phyloP scores from a whole-genome alignment of 768 basidiomycete species.

The Termitomyces titanicus region DNA sequence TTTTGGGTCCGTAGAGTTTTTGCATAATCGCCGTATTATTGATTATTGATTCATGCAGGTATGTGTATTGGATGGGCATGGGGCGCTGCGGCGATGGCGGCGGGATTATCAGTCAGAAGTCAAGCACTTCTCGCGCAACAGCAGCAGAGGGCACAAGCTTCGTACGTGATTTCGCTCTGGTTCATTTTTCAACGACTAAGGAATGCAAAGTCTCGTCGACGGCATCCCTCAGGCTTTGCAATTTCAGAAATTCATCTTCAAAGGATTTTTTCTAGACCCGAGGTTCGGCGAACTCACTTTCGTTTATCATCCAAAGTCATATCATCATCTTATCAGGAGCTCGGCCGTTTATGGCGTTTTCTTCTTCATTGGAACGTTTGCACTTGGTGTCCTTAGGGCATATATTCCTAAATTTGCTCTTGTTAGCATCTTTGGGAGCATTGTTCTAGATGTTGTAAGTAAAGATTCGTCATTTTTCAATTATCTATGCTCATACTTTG shows the following conservation, averaged over 20 bases:
- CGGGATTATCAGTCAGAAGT: conserved; percentile 33
- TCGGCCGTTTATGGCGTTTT: conserved; percentile 43
- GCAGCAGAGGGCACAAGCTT: conserved; percentile 28
- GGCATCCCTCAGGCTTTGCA: conserved; percentile 25
- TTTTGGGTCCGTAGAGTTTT: conserved; percentile 27
- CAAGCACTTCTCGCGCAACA: conserved; percentile 30
- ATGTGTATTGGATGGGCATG: conserved; percentile 47
- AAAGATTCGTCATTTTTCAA: not conserved
- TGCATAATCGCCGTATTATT: not conserved
- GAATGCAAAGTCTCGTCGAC: conserved; percentile 20
- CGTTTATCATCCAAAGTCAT: conserved; percentile 18
- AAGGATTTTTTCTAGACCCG: conserved; percentile 40
- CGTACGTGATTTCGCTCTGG: conserved; percentile 23
- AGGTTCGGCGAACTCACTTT: conserved; percentile 26
- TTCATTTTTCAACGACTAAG: not conserved
- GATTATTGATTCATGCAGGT: conserved; percentile 17
- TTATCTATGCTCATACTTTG: not conserved
- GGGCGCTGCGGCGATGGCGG: conserved; percentile 41
- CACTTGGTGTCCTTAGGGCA: conserved; percentile 33
- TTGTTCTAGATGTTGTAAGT: conserved; percentile 38
- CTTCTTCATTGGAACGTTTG: conserved; percentile 40
- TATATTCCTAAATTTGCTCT: conserved; percentile 36
- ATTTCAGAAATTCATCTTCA: conserved; percentile 29
- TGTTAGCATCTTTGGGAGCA: conserved; percentile 39
- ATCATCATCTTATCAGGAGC: conserved; percentile 18